Conservation (phyloP, 345 rosid genomes). For the Citrus medica region DNA sequence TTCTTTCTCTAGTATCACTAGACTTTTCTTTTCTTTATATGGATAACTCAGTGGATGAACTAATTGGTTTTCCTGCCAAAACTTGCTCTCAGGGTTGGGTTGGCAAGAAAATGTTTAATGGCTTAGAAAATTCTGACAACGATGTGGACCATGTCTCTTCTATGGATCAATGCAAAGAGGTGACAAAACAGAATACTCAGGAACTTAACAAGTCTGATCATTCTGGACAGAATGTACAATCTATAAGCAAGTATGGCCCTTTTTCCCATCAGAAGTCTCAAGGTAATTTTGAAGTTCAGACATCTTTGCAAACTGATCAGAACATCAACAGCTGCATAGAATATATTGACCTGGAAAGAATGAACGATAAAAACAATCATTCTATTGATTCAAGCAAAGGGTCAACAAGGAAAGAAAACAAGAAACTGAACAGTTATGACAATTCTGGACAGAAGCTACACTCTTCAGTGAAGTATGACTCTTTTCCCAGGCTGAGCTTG, state of each 20-base stretch:
- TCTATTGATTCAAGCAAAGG: conserved; percentile 22
- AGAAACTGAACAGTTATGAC: conserved; percentile 33
- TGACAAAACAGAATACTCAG: conserved; percentile 30
- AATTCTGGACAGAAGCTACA: conserved; percentile 18
- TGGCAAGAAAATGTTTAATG: conserved; percentile 32
- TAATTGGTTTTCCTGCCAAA: conserved; percentile 20
- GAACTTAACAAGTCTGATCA: conserved; percentile 32
- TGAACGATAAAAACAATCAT: conserved; percentile 17
- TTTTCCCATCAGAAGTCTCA: conserved; percentile 27
- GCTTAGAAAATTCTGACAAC: conserved; percentile 22
- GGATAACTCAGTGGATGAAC: conserved; percentile 4
- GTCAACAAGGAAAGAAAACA: conserved; percentile 27
- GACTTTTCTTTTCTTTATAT: not conserved
- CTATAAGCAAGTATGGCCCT: conserved; percentile 26
- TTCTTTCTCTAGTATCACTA: conserved; percentile 2
- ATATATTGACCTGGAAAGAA: conserved; percentile 40
- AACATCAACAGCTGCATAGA: conserved; percentile 32
- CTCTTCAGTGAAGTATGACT: conserved; percentile 24
- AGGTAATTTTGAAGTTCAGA: conserved; percentile 27
- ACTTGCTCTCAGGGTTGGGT: conserved; percentile 49
- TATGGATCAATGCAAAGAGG: conserved; percentile 22
- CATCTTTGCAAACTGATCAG: conserved; percentile 33
- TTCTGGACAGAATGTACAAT: conserved; percentile 18
- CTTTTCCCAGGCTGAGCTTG: conserved; percentile 24
- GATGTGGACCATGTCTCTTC: conserved; percentile 23